Percentiles rank a stretch among this genome's conserved stretches.
These are phyloP conservation scores for Stylonectria norvegica DNA, from an alignment of 2,329 filamentous ascomycete genomes.

Conservation along the genomic window DNA sequence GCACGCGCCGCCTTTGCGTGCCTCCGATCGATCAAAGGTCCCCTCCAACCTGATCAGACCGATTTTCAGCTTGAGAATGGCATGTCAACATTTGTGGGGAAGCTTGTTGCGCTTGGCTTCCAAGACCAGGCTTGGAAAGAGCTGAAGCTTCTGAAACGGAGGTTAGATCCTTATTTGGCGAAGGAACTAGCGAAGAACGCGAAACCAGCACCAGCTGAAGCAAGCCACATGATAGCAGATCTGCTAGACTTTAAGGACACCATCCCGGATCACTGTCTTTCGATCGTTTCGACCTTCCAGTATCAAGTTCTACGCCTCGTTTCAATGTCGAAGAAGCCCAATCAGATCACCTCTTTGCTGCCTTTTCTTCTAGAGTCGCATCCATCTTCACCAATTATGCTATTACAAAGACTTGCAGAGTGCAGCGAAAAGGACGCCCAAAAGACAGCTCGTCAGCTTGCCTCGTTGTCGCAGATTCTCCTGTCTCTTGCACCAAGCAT, in stretches of 20 bases:
- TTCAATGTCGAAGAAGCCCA: conserved; percentile 55
- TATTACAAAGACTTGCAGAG: conserved; percentile 50
- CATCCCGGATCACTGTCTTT: conserved; percentile 43
- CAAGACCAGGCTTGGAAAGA: conserved; percentile 69
- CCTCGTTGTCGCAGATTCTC: conserved; percentile 61
- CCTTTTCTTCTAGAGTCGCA: conserved; percentile 52
- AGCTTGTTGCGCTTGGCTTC: conserved; percentile 61
- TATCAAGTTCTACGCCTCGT: conserved; percentile 63
- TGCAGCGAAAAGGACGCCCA: conserved; percentile 42
- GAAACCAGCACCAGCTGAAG: conserved; percentile 29
- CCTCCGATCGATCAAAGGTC: conserved; percentile 56
- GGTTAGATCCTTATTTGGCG: conserved; percentile 45
- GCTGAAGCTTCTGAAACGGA: conserved; percentile 60
- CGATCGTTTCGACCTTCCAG: conserved; percentile 61
- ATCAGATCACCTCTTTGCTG: conserved; percentile 55
- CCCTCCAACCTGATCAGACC: conserved; percentile 52
- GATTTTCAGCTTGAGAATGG: conserved; percentile 69
- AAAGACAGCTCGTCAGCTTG: conserved; percentile 64
- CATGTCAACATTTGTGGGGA: conserved; percentile 66
- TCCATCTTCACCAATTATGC: conserved; percentile 54
- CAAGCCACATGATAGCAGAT: conserved; percentile 45
- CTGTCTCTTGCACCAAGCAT: conserved; percentile 65
- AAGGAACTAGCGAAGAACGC: conserved; percentile 31
- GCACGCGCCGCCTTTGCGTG: conserved; percentile 64
- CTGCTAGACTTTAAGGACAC: conserved; percentile 59